Conservation (phyloP, 768 basidiomycete genomes). For the Amylocystis lapponica region DNA sequence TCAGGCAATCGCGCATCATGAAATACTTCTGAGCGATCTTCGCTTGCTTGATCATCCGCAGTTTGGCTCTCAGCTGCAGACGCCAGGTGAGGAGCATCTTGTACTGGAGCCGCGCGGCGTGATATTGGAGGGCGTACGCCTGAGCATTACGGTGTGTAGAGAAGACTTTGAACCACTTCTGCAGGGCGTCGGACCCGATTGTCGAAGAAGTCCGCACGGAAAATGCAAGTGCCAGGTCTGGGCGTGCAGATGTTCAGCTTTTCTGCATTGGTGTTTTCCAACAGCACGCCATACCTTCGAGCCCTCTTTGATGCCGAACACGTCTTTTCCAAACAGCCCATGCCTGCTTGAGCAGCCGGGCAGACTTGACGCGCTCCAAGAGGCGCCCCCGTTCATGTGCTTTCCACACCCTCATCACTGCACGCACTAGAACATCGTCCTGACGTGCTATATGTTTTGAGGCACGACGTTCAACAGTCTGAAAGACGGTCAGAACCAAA, state of each 20-base stretch:
- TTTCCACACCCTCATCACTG: conserved; percentile 60
- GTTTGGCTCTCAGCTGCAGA: conserved; percentile 40
- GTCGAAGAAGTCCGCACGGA: conserved; percentile 38
- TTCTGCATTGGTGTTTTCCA: not conserved
- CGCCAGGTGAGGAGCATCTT: conserved; percentile 51
- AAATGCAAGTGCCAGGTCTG: conserved; percentile 50
- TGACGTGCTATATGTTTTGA: conserved; percentile 50
- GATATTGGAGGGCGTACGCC: conserved; percentile 44
- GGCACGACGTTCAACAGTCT: conserved; percentile 55
- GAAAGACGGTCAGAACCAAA: conserved; percentile 4
- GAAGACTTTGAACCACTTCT: conserved; percentile 41
- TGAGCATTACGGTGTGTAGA: conserved; percentile 41
- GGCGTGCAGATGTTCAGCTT: not conserved
- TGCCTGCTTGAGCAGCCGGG: conserved; percentile 38
- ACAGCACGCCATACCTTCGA: conserved; percentile 37
- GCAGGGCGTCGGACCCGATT: conserved; percentile 30
- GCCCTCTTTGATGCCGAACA: conserved; percentile 31
- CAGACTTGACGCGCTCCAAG: conserved; percentile 45
- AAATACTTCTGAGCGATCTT: conserved; percentile 49
- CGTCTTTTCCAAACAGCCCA: conserved; percentile 49
- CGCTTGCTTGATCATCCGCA: conserved; percentile 49
- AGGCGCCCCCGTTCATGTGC: conserved; percentile 58
- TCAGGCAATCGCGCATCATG: conserved; percentile 41
- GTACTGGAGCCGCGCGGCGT: conserved; percentile 35
- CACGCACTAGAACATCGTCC: conserved; percentile 52